Base-by-base conservation (phyloP, 2,329 filamentous ascomycete species). In the Nothopassalora personata region DNA sequence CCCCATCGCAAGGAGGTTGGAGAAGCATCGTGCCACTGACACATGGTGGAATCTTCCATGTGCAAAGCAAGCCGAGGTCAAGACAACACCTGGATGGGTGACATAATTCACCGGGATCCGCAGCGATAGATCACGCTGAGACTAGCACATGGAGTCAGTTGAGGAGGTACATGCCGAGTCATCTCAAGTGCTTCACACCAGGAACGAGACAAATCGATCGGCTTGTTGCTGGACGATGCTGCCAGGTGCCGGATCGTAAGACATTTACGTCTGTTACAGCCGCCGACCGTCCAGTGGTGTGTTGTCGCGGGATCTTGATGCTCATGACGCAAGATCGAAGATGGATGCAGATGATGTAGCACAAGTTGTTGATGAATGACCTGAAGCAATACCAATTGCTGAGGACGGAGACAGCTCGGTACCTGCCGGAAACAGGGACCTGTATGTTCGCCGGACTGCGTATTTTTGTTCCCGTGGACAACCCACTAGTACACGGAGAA, bases 71-170 rank as follows among this genome's bases (percentile, higher is more conserved):
- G 83, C 84, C 30, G 81, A 76, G 1, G 76, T 78, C 39, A 88
- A 66, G 9, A 81, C 81, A 1, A 86, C 77, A 0, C 80, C 82
- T 9, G 85, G 81, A 15, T 75, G 72, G 3, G 82, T 84, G 43
- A 85, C 79, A 69, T 78, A 86, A 66, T 88, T 86, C 66, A 88
- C 80, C 4, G 85, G 84, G 49, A 47, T 57, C 49, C 48, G 39
- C 49, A 45, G 86, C 85, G 66, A 87, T 45, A 86, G 74, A 75
- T 88, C 86, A 71, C 86, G 76, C 70, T 86, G 82, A 48, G 83
- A 83, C 85, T 85, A 65, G 43, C 23, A 30, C 43, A 10, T 15
- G 28, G 2, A 15, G 55, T 64, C 50, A 62, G 59, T 53, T 43
- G 31, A 33, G 19, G 19, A 55, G n/a, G 43, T 23, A 23, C 28